Percentiles rank a stretch among this genome's conserved stretches.
Conservation (phyloP, 352 stramenopile genomes). For the Pythium insidiosum region DNA sequence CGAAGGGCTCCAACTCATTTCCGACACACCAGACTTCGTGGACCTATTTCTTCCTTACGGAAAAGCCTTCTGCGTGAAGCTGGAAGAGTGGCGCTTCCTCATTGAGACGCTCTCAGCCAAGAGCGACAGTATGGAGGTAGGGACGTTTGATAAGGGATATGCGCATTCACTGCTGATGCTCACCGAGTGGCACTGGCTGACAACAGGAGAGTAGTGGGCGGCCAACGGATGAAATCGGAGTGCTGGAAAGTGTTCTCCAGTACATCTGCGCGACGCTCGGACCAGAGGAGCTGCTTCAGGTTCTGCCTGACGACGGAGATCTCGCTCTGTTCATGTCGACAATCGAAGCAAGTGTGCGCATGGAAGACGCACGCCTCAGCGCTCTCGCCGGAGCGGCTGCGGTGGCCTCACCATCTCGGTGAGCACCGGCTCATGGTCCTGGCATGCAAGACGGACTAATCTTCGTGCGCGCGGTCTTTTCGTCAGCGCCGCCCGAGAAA, state of each 20-base stretch:
- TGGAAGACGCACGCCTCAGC: conserved; percentile 30
- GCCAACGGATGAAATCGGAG: conserved; percentile 22
- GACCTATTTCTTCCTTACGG: conserved; percentile 70
- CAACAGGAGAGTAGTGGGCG: conserved; percentile 1
- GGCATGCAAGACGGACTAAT: no score
- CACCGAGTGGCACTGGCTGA: no score
- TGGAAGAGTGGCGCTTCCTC: conserved; percentile 71
- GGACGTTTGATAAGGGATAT: not conserved
- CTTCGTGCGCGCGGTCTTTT: no score
- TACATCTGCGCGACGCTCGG: conserved; percentile 65
- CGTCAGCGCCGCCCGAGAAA: no score
- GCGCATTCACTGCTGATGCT: no score
- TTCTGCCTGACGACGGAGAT: conserved; percentile 73
- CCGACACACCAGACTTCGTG: conserved; percentile 30
- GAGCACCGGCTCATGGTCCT: no score
- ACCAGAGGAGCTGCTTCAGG: conserved; percentile 64
- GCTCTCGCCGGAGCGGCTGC: not conserved
- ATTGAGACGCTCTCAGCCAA: conserved; percentile 53
- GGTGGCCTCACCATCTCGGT: not conserved
- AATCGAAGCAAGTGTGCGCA: conserved; percentile 50
- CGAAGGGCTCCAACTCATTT: conserved; percentile 64
- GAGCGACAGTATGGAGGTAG: conserved; percentile 17
- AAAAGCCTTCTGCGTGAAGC: conserved; percentile 51
- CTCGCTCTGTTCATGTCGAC: conserved; percentile 67
- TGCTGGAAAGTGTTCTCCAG: conserved; percentile 58